A percentile compares a stretch with the other conserved stretches of the same genome.
phyloP scores from a whole-genome alignment of 176 grass and related monocot species.

The Dactylis glomerata region DNA sequence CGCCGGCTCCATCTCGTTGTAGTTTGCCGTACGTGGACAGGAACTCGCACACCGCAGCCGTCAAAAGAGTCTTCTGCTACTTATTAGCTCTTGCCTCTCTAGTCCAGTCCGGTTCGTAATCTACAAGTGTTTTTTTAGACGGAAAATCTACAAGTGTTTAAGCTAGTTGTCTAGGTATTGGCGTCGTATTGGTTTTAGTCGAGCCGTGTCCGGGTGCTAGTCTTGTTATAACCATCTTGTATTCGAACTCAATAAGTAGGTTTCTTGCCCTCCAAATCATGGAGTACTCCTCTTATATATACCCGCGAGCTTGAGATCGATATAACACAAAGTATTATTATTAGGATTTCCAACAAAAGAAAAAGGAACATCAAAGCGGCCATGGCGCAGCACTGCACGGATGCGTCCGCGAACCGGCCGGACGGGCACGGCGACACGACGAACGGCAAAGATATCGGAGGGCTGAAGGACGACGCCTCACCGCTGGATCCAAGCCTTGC shows the following conservation, averaged over 20 bases:
- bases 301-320: too few relatives aligned
- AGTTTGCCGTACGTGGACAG: neutral
- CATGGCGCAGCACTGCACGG: neutral
- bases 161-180: too few relatives aligned
- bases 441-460: neutral
- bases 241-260: too few relatives aligned
- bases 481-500: neutral
- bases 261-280: too few relatives aligned
- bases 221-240: too few relatives aligned
- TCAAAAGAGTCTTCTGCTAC: neutral
- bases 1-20: neutral
- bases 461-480: neutral
- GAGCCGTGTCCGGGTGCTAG: too few relatives aligned
- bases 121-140: neutral
- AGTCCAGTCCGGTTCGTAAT: too few relatives aligned
- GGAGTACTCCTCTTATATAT: too few relatives aligned
- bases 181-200: too few relatives aligned
- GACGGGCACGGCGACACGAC: neutral
- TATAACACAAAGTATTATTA: too few relatives aligned
- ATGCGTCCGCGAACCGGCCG: neutral
- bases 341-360: too few relatives aligned
- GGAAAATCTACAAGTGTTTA: neutral
- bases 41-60: neutral
- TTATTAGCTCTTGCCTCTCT: neutral
- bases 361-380: neutral